These are phyloP conservation scores for Urtica urens DNA, from an alignment of 306 rosid species.

Conservation along the genomic window DNA sequence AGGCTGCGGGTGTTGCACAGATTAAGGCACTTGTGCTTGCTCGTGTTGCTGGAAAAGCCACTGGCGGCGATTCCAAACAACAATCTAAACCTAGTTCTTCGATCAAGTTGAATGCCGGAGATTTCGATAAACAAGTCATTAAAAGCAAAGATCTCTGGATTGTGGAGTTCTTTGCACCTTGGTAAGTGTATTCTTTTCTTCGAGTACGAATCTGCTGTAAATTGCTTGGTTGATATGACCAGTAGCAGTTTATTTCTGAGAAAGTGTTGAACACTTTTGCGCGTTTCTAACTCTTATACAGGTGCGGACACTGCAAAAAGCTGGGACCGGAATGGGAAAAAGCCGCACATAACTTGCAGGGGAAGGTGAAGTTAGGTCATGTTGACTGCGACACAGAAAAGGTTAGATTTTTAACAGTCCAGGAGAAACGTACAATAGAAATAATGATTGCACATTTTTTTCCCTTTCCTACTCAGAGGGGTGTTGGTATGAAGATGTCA, in stretches of 20 bases:
- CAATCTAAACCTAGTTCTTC: constrained; percentile 67
- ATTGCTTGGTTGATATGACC: too few relatives aligned
- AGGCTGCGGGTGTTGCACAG: constrained; percentile 32
- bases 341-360: constrained; percentile 69
- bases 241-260: too few relatives aligned
- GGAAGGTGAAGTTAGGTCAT: constrained; percentile 92
- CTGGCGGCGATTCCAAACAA: constrained; percentile 59
- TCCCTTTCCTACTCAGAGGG: too few relatives aligned
- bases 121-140: constrained; percentile 73
- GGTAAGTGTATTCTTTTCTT: constrained; percentile 34
- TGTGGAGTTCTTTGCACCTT: constrained; percentile 98
- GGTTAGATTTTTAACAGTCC: constrained; percentile 33
- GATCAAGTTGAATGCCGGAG: constrained; percentile 58
- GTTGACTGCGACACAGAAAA: constrained; percentile 94
- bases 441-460: too few relatives aligned
- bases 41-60: constrained; percentile 71
- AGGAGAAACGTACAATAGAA: too few relatives aligned
- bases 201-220: too few relatives aligned
- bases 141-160: constrained; percentile 96
- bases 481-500: too few relatives aligned
- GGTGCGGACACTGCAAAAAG: constrained; percentile 98
- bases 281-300: constrained; percentile 22
- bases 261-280: constrained; percentile 4
- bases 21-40: constrained; percentile 76
- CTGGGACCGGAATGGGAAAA: constrained; percentile 96